Base-by-base conservation (phyloP, 2,329 filamentous ascomycete species). In the Pyrenochaeta sp. region DNA sequence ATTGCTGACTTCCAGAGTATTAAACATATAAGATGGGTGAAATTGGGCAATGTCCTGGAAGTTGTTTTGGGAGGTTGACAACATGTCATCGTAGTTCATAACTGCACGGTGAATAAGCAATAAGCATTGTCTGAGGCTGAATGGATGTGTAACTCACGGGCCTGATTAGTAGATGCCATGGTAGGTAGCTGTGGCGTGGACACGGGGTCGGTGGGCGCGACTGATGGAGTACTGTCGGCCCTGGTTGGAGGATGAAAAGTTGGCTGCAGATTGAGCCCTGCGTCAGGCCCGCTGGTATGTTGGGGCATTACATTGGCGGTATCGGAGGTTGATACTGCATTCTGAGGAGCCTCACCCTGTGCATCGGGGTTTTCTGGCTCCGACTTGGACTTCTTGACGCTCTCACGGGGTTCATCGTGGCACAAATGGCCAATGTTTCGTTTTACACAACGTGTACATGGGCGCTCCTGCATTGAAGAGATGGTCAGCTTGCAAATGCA, bases 381-480 rank as follows among this genome's bases (percentile, higher is more conserved):
- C 26, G 72, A 73, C 76, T 93, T 96, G 61, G 82, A 75, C 74
- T 92, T 93, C 75, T 94, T 96, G 48, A 87, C 83, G 58, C 58
- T 58, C 67, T 99, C 93, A 72, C 93, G 87, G 59, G 92, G 93
- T 75, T 97, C 94, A 74, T 99, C 94, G 77, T 96, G 94, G 74
- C 94, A 99, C 58, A 99, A 82, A 74, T 99, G 94, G 64, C 93
- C 94, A 72, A 99, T 99, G 76, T 96, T 96, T 68, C 94, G 87
- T 77, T 97, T 99, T 75, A 97, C 90, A 79, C 94, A 99, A 76
- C 94, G 85, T 65, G 90, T 93, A 82, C 94, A 99, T 66, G 94
- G 94, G 71, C 94, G 87, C 78, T 96, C 90, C 90, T 95, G 73
- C 63, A 56, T 63, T 58, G 61, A 59, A 53, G 48, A 63, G 34